Evolutionary conservation across 345 rosid species (phyloP), one percentile per base, ranked within the genome.

Genomic region (Leavenworthia alabamica): DNA sequence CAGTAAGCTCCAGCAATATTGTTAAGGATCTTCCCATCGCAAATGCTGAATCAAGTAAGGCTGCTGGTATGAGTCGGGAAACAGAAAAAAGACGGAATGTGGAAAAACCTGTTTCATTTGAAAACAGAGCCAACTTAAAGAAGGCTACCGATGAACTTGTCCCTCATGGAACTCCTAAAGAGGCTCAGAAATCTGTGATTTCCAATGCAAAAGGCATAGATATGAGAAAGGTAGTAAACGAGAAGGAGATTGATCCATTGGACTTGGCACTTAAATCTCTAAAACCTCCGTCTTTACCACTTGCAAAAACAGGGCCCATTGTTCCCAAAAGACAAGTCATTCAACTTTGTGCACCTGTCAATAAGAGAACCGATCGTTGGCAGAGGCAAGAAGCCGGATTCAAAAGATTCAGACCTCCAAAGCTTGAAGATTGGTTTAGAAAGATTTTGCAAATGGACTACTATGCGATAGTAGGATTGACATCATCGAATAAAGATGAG

Each of bases 401-500:
- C 58, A 89, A 78, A 81, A 82, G 99, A 79, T 89, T 92, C 71
- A 83, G 81, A 70, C 86, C 90, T 58, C 96, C 84, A 13, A 83
- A 75, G 67, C 96, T 92, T 57, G 99, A 92, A 76, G 97, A 78
- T 39, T 92, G 99, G 99, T 93, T 82, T 80, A 86, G 82, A 65
- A 86, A 84, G 65, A 85, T 93, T 75, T 59, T 93, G 69, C 89
- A 84, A 68, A 77, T 93, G 59, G 82, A 93, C 83, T 93, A 82
- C 76, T 86, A 85, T 78, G 85, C 83, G 28, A 64, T 64, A 3
- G 94, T 89, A 64, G 89, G 96, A 49, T 72, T 76, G 51, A 53
- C 85, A 44, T 74, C 89, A 70, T 49, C 70, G 26, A 61, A 63
- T 44, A 84, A 77, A 60, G 74, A 72, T 72, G 79, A 75, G 61